A percentile compares a stretch with the other conserved stretches of the same genome.
phyloP scores from a whole-genome alignment of 495 filamentous ascomycete genomes.

The Penicillium lividum region DNA sequence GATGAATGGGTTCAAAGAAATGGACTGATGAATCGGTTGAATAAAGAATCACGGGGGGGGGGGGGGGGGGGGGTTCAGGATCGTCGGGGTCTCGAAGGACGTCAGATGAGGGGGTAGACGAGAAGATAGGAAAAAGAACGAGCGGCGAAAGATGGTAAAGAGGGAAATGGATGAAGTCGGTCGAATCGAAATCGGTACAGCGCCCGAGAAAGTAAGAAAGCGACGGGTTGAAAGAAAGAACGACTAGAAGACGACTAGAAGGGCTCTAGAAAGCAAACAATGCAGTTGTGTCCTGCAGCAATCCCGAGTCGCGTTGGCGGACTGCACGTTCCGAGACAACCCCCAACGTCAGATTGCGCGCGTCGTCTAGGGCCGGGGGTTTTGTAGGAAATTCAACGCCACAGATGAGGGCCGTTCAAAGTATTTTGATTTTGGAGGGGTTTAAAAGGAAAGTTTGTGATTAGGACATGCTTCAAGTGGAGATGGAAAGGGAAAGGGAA shows the following conservation, averaged over 20 bases:
- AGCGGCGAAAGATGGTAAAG: conserved; percentile 17
- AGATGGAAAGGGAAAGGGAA: background rate
- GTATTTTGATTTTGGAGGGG: conserved; percentile 3
- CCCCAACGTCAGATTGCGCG: conserved; percentile 12
- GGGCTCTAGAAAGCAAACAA: conserved; percentile 29
- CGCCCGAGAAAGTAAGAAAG: conserved; percentile 6
- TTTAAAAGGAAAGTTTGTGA: conserved; percentile 1
- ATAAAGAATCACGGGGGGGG: background rate
- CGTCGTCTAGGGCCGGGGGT: conserved; percentile 19
- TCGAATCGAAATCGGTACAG: background rate
- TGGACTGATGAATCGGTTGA: background rate
- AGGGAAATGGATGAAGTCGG: conserved; percentile 6
- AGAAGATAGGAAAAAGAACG: conserved; percentile 12
- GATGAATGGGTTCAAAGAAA: background rate
- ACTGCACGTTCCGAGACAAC: conserved; percentile 34
- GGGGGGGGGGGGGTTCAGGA: background rate
- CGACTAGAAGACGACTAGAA: conserved; percentile 18
- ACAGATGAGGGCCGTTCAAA: conserved; percentile 21
- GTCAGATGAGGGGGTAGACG: conserved; percentile 1
- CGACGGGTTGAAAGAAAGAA: conserved; percentile 15
- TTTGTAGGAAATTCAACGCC: conserved; percentile 11
- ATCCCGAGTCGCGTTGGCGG: conserved; percentile 28
- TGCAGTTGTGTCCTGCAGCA: conserved; percentile 42
- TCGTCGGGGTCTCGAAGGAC: background rate
- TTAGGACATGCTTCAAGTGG: conserved; percentile 4